These are phyloP conservation scores for Fusarium camptoceras DNA, from an alignment of 2,329 filamentous ascomycete species.

Conservation along the genomic window DNA sequence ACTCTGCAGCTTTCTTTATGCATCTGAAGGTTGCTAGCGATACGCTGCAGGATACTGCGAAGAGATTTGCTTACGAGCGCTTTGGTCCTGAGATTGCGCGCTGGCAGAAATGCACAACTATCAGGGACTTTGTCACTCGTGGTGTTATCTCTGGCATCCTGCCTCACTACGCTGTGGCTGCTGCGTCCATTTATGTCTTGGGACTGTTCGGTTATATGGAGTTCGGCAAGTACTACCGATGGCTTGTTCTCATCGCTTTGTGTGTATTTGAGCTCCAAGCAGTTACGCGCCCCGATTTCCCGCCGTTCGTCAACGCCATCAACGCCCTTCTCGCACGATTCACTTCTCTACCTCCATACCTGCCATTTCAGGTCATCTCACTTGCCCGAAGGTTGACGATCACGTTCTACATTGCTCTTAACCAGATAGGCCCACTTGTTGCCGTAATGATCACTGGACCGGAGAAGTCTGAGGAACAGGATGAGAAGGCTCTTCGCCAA, in stretches of 20 bases:
- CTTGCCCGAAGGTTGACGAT: slow-evolving; percentile 81
- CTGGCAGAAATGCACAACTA: slow-evolving; percentile 75
- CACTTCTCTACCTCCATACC: slow-evolving; percentile 68
- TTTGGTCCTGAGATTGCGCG: slow-evolving; percentile 79
- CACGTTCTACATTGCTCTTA: slow-evolving; percentile 84
- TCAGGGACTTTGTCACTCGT: slow-evolving; percentile 77
- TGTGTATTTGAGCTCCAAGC: slow-evolving; percentile 68
- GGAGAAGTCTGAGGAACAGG: slow-evolving; percentile 47
- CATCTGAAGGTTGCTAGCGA: slow-evolving; percentile 87
- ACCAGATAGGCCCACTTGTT: slow-evolving; percentile 80
- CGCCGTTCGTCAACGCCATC: slow-evolving; percentile 58
- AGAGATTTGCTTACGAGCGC: slow-evolving; percentile 88
- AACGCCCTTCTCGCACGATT: slow-evolving; percentile 58
- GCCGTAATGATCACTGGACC: slow-evolving; percentile 50
- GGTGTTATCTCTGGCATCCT: slow-evolving; percentile 70
- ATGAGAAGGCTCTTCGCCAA: slow-evolving; percentile 66
- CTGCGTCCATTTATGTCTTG: slow-evolving; percentile 69
- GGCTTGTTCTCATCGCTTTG: slow-evolving; percentile 66
- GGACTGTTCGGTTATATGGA: slow-evolving; percentile 75
- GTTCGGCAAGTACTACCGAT: slow-evolving; percentile 74
- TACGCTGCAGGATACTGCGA: slow-evolving; percentile 79
- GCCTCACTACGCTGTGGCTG: slow-evolving; percentile 71
- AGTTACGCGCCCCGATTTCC: slow-evolving; percentile 66
- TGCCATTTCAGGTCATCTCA: slow-evolving; percentile 86
- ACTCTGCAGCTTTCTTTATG: slow-evolving; percentile 71